Base-by-base conservation (phyloP, 2,329 filamentous ascomycete species). In the Calycina marina region DNA sequence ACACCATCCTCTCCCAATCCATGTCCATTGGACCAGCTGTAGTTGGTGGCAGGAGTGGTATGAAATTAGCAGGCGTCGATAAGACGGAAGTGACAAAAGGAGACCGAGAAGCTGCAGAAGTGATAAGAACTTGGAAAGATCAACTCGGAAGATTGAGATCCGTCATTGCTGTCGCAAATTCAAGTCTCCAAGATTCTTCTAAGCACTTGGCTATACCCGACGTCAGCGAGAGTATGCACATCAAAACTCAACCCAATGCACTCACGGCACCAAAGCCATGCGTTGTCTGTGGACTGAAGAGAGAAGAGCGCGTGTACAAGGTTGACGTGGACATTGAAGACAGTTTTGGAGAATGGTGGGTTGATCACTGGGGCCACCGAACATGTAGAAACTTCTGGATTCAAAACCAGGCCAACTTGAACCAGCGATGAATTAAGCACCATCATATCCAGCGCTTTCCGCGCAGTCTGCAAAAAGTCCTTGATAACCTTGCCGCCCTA, bases 281-380 rank as follows among this genome's bases (percentile, higher is more conserved):
- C 57, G 69, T 86, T 31, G 61, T 96, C 18, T 96, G 88, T 55
- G 88, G 88, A 0, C 56, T 96, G 42, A 90, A 82, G 58, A 65
- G 88, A 41, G 84, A 93, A 25, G 88, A 96, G 58, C 68, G 88
- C 30, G 64, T 94, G 8, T 55, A 60, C 13, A 83, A 76, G 49
- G 69, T 90, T 18, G 69, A 77, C 51, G 59, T 75, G 32, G 66
- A 76, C 48, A 61, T 92, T 6, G 76, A 88, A 47, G 88, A 96
- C 54, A 85, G 80, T 53, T 94, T 94, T 61, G 85, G 84, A 9
- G 88, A 96, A 59, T 96, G 85, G 83, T 96, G 88, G 88, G 64
- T 79, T 25, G 85, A 94, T 28, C 77, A 88, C 53, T 86, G 84
- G 78, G 83, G 78, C 0, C 80, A 86, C 56, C 62, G 71, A 40